phyloP scores from a whole-genome alignment of 192 early-diverging fungal species.

The Phlyctochytrium arcticum region DNA sequence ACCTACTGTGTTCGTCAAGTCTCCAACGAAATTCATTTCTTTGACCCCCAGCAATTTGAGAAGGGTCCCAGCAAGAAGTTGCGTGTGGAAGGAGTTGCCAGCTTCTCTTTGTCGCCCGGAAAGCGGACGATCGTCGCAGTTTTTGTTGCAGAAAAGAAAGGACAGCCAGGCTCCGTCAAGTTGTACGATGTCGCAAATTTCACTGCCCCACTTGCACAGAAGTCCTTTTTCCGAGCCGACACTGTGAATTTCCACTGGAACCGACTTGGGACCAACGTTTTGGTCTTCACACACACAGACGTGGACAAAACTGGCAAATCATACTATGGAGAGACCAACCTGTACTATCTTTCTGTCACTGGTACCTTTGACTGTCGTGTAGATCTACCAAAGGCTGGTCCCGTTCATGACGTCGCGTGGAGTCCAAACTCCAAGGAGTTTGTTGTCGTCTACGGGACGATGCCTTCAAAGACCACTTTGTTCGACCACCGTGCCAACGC shows the following conservation, averaged over 20 bases:
- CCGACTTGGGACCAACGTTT: constrained; percentile 65
- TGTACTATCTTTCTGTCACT: constrained; percentile 86
- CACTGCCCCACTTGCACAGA: constrained; percentile 67
- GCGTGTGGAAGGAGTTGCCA: constrained; percentile 75
- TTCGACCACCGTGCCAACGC: constrained; percentile 87
- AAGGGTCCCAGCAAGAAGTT: constrained; percentile 51
- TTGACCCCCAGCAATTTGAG: constrained; percentile 57
- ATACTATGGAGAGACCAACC: constrained; percentile 95
- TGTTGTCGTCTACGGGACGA: constrained; percentile 88
- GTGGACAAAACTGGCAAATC: constrained; percentile 91
- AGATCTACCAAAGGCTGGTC: constrained; percentile 72
- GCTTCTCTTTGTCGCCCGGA: constrained; percentile 88
- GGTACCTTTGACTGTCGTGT: constrained; percentile 94
- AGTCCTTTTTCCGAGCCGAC: constrained; percentile 96
- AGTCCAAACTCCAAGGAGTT: constrained; percentile 96
- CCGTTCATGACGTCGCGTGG: constrained; percentile 97
- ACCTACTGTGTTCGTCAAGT: constrained; percentile 79
- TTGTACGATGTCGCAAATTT: constrained; percentile 81
- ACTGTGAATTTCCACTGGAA: constrained; percentile 94
- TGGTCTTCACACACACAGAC: constrained; percentile 92
- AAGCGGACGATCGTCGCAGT: constrained; percentile 76
- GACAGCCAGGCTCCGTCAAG: constrained; percentile 76
- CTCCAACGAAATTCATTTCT: constrained; percentile 87
- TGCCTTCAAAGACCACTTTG: constrained; percentile 89
- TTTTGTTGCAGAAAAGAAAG: constrained; percentile 79